Base-by-base conservation (phyloP, 2,329 filamentous ascomycete genomes). In the Metarhizium album region DNA sequence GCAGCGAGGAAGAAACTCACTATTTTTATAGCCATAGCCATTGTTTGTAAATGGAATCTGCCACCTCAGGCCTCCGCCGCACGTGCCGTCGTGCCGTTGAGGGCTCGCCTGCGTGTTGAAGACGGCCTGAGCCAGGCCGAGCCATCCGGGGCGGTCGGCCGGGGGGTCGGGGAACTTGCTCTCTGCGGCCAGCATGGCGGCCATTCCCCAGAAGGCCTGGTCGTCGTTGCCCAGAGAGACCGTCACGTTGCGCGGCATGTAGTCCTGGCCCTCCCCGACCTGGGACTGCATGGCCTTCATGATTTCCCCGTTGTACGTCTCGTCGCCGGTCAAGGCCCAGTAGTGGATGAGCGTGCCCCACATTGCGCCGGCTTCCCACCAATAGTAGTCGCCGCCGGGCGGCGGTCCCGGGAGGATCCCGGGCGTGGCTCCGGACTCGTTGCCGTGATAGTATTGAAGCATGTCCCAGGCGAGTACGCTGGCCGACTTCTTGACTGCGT, bases 1-100 rank as follows among this genome's bases (percentile, higher is more conserved):
- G 38, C 8, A 42, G 38, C 11, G 14, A 22, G 6, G 20, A 18
- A 13, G 16, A 11, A 18, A 64, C 67, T 37, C 63, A 74, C 71
- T 75, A 61, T 83, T 83, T 65, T 83, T 93, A 72, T 90, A 90
- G 60, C 83, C 76, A 64, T 86, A 91, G 20, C 87, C 87, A 27
- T 72, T 75, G 61, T 90, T 88, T 56, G 84, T 82, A 1, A 78
- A 71, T 8, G 14, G 14, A 35, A 35, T 13, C 33, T 35, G 33
- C 33, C 33, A 35, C 16, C 33, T 8, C 7, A 35, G 14, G 7
- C 33, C 33, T 35, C 33, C 33, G 33, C 33, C 33, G 16, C 33
- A 35, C 4, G 33, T 16, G 14, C 11, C 4, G 14, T 35, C 33
- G 11, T 16, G 14, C 16, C 33, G 14, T 13, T 13, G 11, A 35